Evolutionary conservation across 495 filamentous ascomycete species (phyloP).

Genomic region (Acidiella bohemica): DNA sequence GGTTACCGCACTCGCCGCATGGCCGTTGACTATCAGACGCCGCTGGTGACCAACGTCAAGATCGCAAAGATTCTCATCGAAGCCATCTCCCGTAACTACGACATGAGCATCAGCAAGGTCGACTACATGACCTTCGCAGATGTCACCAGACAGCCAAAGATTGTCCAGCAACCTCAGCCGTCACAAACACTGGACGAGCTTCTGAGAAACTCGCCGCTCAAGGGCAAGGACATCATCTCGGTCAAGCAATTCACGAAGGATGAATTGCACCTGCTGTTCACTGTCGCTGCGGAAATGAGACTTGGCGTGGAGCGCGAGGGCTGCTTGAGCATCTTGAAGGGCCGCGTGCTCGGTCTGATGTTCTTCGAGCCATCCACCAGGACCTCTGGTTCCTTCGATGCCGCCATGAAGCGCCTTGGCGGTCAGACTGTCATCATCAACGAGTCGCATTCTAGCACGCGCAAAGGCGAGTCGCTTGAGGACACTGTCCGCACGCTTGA

Average conservation of each 20-base stretch:
- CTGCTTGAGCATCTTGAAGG: slow-evolving; percentile 72
- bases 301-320: slow-evolving; percentile 83
- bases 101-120: slow-evolving; percentile 62
- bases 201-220: slow-evolving; percentile 69
- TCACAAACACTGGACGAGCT: slow-evolving; percentile 54
- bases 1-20: slow-evolving; percentile 91
- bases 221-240: slow-evolving; percentile 71
- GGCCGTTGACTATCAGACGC: slow-evolving; percentile 97
- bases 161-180: slow-evolving; percentile 3
- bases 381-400: slow-evolving; percentile 91
- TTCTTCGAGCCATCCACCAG: slow-evolving; percentile 97
- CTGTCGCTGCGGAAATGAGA: slow-evolving; percentile 91
- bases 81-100: slow-evolving; percentile 76
- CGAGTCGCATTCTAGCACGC: slow-evolving; percentile 65
- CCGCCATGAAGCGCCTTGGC: slow-evolving; percentile 94
- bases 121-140: slow-evolving; percentile 66
- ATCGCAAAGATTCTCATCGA: slow-evolving; percentile 96
- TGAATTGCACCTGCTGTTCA: slow-evolving; percentile 86
- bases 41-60: slow-evolving; percentile 96
- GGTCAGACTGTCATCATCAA: slow-evolving; percentile 67
- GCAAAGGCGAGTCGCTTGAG: slow-evolving; percentile 87
- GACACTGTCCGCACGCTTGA: slow-evolving; percentile 88
- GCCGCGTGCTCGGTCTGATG: slow-evolving; percentile 72
- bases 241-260: slow-evolving; percentile 75
- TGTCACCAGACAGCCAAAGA: slow-evolving; percentile 9